Conservation (phyloP, 306 rosid genomes). For the Prunus padus region DNA sequence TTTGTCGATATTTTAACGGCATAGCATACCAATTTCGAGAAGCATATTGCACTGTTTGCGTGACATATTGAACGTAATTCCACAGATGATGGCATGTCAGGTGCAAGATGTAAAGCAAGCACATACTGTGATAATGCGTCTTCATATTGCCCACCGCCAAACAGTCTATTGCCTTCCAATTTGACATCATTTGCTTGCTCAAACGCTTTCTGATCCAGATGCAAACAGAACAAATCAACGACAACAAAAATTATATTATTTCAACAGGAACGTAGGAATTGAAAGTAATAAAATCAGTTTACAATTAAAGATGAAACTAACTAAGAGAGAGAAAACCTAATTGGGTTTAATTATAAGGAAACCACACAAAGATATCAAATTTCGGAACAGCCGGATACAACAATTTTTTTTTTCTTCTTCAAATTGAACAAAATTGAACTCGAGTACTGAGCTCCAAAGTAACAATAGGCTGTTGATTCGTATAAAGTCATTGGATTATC, state of each 20-base stretch:
- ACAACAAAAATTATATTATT: not conserved
- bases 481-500: too few relatives aligned
- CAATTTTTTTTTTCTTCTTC: not conserved
- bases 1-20: not conserved
- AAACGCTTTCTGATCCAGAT: slow-evolving; percentile 56
- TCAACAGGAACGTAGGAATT: not conserved
- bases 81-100: slow-evolving; percentile 63
- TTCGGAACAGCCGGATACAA: not conserved
- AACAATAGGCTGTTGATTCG: not conserved
- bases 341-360: not conserved
- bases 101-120: slow-evolving; percentile 59
- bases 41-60: slow-evolving; percentile 72
- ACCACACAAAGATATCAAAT: not conserved
- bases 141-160: slow-evolving; percentile 62
- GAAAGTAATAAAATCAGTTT: slow-evolving; percentile 12
- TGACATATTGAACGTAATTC: slow-evolving; percentile 79
- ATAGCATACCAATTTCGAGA: slow-evolving; percentile 61
- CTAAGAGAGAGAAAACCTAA: not conserved
- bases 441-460: not conserved
- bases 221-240: not conserved
- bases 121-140: slow-evolving; percentile 77
- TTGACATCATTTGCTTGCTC: slow-evolving; percentile 72
- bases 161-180: slow-evolving; percentile 71
- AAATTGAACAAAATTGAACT: not conserved
- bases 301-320: not conserved